phyloP scores from a whole-genome alignment of 208 protist genomes.

The Trypanosoma boissoni region DNA sequence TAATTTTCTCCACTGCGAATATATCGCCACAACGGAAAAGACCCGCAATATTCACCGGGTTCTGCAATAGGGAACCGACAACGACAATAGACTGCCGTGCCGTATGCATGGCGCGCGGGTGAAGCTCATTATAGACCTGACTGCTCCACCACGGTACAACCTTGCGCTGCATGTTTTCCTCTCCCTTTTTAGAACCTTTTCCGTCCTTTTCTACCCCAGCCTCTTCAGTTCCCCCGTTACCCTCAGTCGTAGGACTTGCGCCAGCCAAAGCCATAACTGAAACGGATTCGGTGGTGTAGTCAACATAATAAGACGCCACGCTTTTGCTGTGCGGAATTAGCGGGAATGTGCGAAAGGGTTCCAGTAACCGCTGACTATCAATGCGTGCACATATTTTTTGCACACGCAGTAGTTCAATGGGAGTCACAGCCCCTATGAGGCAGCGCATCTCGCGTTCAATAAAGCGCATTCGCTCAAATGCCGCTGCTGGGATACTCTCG shows the following conservation, averaged over 20 bases:
- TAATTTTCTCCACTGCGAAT: conserved; percentile 76
- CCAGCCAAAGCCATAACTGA: conserved; percentile 48
- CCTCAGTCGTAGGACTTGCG: conserved; percentile 1
- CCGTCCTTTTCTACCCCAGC: conserved; percentile 10
- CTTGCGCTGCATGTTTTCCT: conserved; percentile 87
- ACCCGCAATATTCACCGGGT: conserved; percentile 88
- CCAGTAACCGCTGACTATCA: conserved; percentile 20
- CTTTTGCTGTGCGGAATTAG: conserved; percentile 67
- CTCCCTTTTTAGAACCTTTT: conserved; percentile 15
- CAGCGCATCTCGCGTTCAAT: conserved; percentile 68
- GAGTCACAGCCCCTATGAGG: conserved; percentile 55
- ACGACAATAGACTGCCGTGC: conserved; percentile 74
- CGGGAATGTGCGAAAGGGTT: conserved; percentile 43
- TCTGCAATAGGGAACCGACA: conserved; percentile 80
- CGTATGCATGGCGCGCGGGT: conserved; percentile 63
- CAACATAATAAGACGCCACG: conserved; percentile 56
- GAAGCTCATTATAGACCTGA: conserved; percentile 88
- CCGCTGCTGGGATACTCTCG: conserved; percentile 73
- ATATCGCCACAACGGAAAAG: conserved; percentile 89
- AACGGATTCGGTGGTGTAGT: conserved; percentile 73
- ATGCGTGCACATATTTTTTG: conserved; percentile 19
- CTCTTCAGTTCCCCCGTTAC: background rate
- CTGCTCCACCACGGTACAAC: conserved; percentile 81
- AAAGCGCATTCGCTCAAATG: conserved; percentile 81
- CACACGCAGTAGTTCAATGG: conserved; percentile 67